phyloP scores from a whole-genome alignment of 129 eudicot genomes.

The Deinandra increscens region DNA sequence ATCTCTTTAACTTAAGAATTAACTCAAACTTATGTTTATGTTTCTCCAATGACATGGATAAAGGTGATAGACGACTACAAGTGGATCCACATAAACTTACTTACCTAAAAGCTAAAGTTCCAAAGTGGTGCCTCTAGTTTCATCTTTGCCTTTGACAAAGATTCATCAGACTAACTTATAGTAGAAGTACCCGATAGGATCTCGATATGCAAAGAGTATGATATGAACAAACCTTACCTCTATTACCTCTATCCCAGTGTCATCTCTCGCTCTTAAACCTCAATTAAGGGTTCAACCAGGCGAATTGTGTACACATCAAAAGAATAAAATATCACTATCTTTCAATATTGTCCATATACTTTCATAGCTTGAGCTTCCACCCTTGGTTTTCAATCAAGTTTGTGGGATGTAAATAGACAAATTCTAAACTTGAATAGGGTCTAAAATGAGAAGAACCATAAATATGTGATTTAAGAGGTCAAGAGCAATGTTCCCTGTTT shows the following conservation, averaged over 20 bases:
- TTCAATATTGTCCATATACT: background rate
- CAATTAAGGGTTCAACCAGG: background rate
- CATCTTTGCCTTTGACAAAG: background rate
- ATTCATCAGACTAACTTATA: no score
- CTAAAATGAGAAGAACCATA: background rate
- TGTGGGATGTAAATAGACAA: constrained; percentile 4
- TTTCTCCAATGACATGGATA: no score
- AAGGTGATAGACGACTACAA: no score
- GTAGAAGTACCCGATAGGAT: no score
- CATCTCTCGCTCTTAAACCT: background rate
- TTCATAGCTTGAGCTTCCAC: constrained; percentile 28
- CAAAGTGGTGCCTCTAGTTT: background rate
- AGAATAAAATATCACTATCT: background rate
- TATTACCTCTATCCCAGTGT: no score
- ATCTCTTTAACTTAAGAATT: no score
- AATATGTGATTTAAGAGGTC: background rate
- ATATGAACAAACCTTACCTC: no score
- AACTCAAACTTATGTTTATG: no score
- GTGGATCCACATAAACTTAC: no score
- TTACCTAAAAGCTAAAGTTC: no score
- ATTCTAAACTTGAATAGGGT: constrained; percentile 4
- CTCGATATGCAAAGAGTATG: no score
- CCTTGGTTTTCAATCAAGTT: constrained; percentile 24
- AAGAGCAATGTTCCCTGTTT: background rate
- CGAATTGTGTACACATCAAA: background rate